Evolutionary conservation across 2,329 filamentous ascomycete species (phyloP), one percentile per base, ranked within the genome.

Genomic region (Arthrobotrys musiformis): DNA sequence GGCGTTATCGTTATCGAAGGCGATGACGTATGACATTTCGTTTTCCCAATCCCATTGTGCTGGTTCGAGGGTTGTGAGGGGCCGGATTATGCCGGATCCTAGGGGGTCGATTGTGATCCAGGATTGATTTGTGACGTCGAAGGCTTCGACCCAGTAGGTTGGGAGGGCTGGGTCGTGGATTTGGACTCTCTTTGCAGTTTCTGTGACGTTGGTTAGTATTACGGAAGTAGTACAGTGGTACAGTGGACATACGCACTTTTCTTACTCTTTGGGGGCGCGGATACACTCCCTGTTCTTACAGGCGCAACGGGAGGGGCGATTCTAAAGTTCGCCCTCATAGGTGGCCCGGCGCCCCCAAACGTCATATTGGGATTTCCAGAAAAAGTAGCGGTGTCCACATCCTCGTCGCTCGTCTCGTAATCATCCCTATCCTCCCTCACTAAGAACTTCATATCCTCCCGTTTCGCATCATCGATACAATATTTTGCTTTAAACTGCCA

Each of bases 71-170:
- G 88, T 90, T 30, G 87, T 87, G 0, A 93, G 89, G 76, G 92
- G 93, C 82, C 90, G 92, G 67, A 97, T 89, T 79, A 90, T 91
- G 68, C 89, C 87, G 0, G 94, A 97, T 1, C 95, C 93, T 0
- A 97, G 84, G 0, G 94, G 90, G 82, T 99, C 95, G 40, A 95
- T 89, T 0, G 93, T 88, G 68, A 97, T 89, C 95, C 95, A 99
- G 85, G 93, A 97, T 82, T 97, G 92, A 79, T 93, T 89, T 0
- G 92, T 91, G 64, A 90, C 86, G 79, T 97, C 94, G 79, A 97
- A 92, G 2, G 93, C 90, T 84, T 99, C 95, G 0, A 97, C 91
- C 95, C 95, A 99, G 82, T 93, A 98, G 2, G 98, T 87, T 0
- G 95, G 95, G 81, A 91, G 92, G 0, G 88, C 83, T 0, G 93